These are phyloP conservation scores for Datisca glomerata DNA, from an alignment of 306 rosid species.

Conservation along the genomic window DNA sequence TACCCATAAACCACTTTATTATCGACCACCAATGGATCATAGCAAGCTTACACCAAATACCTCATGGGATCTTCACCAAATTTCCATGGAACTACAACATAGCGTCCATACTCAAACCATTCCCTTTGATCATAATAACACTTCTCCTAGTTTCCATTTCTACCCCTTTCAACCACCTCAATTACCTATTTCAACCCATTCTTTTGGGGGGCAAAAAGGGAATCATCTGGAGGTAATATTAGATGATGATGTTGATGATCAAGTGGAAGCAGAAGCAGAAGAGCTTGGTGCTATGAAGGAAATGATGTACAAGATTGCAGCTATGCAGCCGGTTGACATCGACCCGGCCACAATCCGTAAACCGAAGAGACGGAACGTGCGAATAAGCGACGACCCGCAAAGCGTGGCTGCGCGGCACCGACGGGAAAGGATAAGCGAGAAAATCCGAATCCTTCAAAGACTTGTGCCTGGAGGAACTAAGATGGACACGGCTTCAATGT, in stretches of 20 bases:
- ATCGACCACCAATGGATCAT: background rate
- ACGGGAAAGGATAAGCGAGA: slow-evolving; percentile 86
- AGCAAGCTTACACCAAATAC: background rate
- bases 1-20: background rate
- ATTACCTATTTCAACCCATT: background rate
- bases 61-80: background rate
- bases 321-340: slow-evolving; percentile 93
- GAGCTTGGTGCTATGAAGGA: slow-evolving; percentile 90
- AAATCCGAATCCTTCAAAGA: slow-evolving; percentile 72
- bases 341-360: slow-evolving; percentile 66
- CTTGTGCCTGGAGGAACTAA: slow-evolving; percentile 95
- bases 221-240: background rate
- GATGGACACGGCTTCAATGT: slow-evolving; percentile 95
- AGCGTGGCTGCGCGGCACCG: slow-evolving; percentile 89
- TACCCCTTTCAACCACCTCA: background rate
- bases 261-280: slow-evolving; percentile 30
- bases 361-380: slow-evolving; percentile 71
- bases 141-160: background rate
- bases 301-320: slow-evolving; percentile 92
- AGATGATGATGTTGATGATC: slow-evolving; percentile 5
- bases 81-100: background rate
- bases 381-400: slow-evolving; percentile 91
- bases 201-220: background rate
- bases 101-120: background rate
- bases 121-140: background rate